phyloP scores from a whole-genome alignment of 768 basidiomycete genomes.

The Rhodotorula diobovata region DNA sequence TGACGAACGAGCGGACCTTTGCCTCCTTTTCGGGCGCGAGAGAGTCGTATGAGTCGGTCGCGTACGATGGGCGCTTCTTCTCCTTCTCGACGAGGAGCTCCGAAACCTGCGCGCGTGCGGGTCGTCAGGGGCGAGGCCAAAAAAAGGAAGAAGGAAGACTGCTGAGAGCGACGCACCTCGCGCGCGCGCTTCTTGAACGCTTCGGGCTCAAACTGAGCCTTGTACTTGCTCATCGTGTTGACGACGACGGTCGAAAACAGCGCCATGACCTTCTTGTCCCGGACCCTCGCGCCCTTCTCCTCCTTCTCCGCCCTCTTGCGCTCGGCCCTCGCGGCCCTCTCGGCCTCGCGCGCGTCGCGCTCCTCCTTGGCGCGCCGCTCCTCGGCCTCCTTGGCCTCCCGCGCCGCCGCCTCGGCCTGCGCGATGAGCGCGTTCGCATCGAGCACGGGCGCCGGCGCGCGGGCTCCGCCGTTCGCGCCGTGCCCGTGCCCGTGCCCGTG shows the following conservation, averaged over 20 bases:
- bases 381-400: constrained; percentile 39
- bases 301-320: constrained; percentile 56
- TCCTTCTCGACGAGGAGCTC: constrained; percentile 86
- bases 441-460: background rate
- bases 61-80: constrained; percentile 79
- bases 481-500: constrained; percentile 12
- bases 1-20: constrained; percentile 89
- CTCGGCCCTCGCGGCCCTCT: constrained; percentile 26
- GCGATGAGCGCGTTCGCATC: constrained; percentile 48
- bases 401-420: constrained; percentile 44
- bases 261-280: constrained; percentile 75
- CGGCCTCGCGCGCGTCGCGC: constrained; percentile 16
- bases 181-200: constrained; percentile 91
- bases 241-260: constrained; percentile 87
- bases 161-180: constrained; percentile 58
- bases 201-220: constrained; percentile 65
- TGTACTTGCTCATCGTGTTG: constrained; percentile 84
- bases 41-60: constrained; percentile 64
- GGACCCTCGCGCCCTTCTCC: constrained; percentile 31
- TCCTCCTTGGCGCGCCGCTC: constrained; percentile 35
- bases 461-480: no score
- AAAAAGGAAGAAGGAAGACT: background rate
- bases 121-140: no score
- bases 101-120: constrained; percentile 61
- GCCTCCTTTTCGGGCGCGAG: constrained; percentile 77